Percentiles rank a stretch among this genome's conserved stretches.
Evolutionary conservation across 495 filamentous ascomycete genomes (phyloP).

Genomic region (Bacidia rubella): DNA sequence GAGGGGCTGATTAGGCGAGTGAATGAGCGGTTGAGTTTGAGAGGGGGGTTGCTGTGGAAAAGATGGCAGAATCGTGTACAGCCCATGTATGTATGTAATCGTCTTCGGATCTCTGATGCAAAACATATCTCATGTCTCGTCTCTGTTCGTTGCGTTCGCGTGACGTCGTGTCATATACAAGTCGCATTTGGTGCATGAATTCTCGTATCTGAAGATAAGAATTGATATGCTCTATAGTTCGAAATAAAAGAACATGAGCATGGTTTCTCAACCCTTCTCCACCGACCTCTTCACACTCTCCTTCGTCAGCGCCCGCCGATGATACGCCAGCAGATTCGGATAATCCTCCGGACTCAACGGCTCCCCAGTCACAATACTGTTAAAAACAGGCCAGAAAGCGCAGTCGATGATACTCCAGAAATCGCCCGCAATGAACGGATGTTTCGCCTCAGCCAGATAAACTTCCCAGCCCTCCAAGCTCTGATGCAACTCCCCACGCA

Average conservation of each 20-base stretch:
- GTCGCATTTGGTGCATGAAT: no score
- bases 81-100: no score
- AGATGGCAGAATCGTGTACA: no score
- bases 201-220: no score
- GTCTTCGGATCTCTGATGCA: no score
- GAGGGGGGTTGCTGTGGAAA: no score
- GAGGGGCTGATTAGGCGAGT: no score
- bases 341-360: slow-evolving; percentile 23
- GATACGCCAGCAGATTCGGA: slow-evolving; percentile 39
- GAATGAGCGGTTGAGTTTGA: no score
- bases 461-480: slow-evolving; percentile 37
- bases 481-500: slow-evolving; percentile 21
- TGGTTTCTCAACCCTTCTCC: no score
- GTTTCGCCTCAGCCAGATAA: slow-evolving; percentile 31
- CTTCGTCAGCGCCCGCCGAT: slow-evolving; percentile 35
- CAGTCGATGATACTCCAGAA: slow-evolving; percentile 52
- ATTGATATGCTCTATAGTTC: no score
- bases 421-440: slow-evolving; percentile 37
- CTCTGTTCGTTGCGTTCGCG: background rate
- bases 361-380: slow-evolving; percentile 36
- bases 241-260: no score
- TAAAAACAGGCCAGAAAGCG: slow-evolving; percentile 56
- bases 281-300: slow-evolving; percentile 35
- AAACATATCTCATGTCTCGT: no score
- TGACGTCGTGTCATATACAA: background rate